Percentiles rank a stretch among this genome's conserved stretches.
Evolutionary conservation across 106 monocot species (phyloP).

Genomic region (Acorus calamus): DNA sequence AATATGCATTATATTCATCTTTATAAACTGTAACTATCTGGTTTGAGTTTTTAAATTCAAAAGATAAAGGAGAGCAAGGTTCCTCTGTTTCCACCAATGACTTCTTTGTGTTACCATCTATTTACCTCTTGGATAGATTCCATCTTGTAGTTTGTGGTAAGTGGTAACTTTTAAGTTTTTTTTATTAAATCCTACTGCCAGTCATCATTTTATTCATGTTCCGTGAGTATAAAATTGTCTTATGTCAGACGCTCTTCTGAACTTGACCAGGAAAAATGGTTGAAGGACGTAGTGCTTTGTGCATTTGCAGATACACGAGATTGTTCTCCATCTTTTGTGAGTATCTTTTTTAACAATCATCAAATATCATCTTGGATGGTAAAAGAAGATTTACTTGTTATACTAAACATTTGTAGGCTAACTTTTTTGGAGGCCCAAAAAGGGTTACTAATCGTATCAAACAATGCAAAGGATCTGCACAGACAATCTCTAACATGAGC

Average conservation of each 20-base stretch:
- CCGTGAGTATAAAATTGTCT: conserved; percentile 66
- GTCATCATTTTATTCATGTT: not conserved
- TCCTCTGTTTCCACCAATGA: too few relatives aligned
- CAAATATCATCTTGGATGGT: too few relatives aligned
- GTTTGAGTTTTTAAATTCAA: too few relatives aligned
- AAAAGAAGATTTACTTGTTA: not conserved
- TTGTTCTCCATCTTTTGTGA: conserved; percentile 78
- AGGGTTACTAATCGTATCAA: conserved; percentile 30
- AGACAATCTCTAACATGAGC: conserved; percentile 10
- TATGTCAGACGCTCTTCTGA: conserved; percentile 71
- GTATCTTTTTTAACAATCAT: conserved; percentile 9
- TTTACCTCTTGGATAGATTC: too few relatives aligned
- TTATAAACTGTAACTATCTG: too few relatives aligned
- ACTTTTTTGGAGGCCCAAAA: conserved; percentile 65
- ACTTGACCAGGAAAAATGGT: conserved; percentile 90
- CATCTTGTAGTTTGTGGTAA: too few relatives aligned
- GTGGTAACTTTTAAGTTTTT: too few relatives aligned
- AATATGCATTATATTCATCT: too few relatives aligned
- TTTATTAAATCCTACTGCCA: too few relatives aligned
- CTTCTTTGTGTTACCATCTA: too few relatives aligned
- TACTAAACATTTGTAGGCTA: conserved; percentile 26
- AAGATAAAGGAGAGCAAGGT: too few relatives aligned
- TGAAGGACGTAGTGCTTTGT: conserved; percentile 76
- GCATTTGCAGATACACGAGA: conserved; percentile 72
- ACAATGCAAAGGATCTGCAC: conserved; percentile 22